Conservation (phyloP, 345 rosid species). For the Brassica rapa region DNA sequence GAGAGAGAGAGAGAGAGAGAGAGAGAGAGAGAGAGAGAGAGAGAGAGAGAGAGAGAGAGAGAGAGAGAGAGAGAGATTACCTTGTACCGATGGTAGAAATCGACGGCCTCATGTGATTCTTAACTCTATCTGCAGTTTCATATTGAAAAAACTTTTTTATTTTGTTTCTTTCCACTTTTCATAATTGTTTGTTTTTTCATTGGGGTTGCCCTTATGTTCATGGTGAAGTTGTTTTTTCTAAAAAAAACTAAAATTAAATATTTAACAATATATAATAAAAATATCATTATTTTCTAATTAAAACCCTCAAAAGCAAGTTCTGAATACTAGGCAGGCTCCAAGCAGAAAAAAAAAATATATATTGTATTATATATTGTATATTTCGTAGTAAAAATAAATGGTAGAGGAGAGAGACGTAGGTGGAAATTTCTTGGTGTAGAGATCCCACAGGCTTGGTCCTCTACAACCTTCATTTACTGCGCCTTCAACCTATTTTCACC, state of each 20-base stretch:
- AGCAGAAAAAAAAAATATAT: too few relatives aligned
- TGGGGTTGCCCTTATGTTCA: too few relatives aligned
- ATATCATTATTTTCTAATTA: too few relatives aligned
- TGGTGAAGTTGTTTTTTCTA: too few relatives aligned
- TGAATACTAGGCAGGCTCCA: too few relatives aligned
- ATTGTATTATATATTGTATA: not conserved
- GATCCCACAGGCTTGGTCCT: constrained; percentile 54
- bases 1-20: too few relatives aligned
- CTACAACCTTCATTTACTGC: constrained; percentile 47
- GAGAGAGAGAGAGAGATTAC: not conserved
- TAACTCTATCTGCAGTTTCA: constrained; percentile 32
- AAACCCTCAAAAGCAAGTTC: too few relatives aligned
- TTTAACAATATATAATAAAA: too few relatives aligned
- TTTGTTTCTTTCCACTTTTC: too few relatives aligned
- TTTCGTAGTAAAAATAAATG: not conserved
- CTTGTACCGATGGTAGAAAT: constrained; percentile 47
- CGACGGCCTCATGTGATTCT: constrained; percentile 34
- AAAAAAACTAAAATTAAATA: too few relatives aligned
- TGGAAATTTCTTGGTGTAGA: constrained; percentile 30
- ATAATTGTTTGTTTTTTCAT: too few relatives aligned
- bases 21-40: too few relatives aligned
- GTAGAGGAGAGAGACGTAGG: constrained; percentile 20
- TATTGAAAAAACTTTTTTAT: not conserved
- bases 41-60: not conserved
- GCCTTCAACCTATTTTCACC: constrained; percentile 42